Conservation (phyloP, 371 early-diverging fungal species). For the Circinella minor region DNA sequence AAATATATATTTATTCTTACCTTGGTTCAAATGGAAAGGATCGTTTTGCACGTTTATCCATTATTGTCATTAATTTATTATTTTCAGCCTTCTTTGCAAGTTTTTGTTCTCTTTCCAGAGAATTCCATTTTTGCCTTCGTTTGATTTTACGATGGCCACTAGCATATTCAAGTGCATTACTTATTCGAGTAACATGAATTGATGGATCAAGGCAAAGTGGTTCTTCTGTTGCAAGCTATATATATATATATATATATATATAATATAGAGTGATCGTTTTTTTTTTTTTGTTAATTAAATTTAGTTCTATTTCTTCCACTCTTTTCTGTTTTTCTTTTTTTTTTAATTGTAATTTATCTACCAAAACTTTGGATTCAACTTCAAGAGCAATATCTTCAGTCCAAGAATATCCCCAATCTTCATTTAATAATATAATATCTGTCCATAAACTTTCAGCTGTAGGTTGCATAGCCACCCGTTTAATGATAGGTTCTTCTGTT, state of each 20-base stretch:
- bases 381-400: conserved; percentile 57
- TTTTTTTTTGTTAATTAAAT: not conserved
- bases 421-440: conserved; percentile 59
- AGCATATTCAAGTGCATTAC: conserved; percentile 58
- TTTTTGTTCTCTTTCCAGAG: conserved; percentile 63
- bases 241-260: not conserved
- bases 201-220: conserved; percentile 65
- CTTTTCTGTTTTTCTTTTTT: not conserved
- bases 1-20: conserved; percentile 4
- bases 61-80: conserved; percentile 62
- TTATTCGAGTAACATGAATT: conserved; percentile 58
- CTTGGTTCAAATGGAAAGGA: conserved; percentile 52
- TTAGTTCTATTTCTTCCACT: not conserved
- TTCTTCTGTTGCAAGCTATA: conserved; percentile 62
- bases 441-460: conserved; percentile 66
- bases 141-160: conserved; percentile 42
- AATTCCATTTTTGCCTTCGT: conserved; percentile 64
- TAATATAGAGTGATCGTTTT: not conserved
- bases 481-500: conserved; percentile 23
- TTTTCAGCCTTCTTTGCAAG: conserved; percentile 63
- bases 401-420: conserved; percentile 57
- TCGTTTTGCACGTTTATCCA: conserved; percentile 61
- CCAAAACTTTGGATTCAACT: conserved; percentile 62
- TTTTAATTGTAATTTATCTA: conserved; percentile 22
- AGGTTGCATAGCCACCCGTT: conserved; percentile 58